Conservation (phyloP, 75 land plant genomes). For the Cunninghamia lanceolata region DNA sequence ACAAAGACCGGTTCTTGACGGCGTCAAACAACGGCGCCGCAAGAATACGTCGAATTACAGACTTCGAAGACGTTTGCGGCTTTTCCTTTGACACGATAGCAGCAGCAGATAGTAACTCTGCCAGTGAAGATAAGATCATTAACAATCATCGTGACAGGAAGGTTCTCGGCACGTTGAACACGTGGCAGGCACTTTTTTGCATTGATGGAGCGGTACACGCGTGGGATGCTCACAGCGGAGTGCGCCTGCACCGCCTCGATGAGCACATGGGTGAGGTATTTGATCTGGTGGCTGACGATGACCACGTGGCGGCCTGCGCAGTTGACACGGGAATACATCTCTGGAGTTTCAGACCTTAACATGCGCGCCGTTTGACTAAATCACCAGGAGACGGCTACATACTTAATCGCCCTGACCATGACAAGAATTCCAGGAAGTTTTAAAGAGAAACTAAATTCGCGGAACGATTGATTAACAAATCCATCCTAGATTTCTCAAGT, state of each 20-base stretch:
- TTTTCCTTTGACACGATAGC: background rate
- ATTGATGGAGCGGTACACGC: slow-evolving; percentile 13
- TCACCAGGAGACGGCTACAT: too few relatives aligned
- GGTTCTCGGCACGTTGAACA: background rate
- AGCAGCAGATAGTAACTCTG: background rate
- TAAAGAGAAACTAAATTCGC: too few relatives aligned
- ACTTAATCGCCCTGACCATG: too few relatives aligned
- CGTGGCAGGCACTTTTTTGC: slow-evolving; percentile 10
- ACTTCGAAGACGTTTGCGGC: background rate
- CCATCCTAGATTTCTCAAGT: too few relatives aligned
- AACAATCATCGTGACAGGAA: background rate
- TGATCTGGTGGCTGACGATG: slow-evolving; percentile 15
- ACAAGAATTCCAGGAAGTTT: too few relatives aligned
- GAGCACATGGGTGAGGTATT: slow-evolving; percentile 9
- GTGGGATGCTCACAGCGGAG: slow-evolving; percentile 12
- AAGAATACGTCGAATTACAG: background rate
- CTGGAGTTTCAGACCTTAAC: slow-evolving; percentile 13
- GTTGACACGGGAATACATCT: slow-evolving; percentile 13
- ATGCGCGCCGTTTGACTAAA: background rate
- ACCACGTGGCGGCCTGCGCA: slow-evolving; percentile 2
- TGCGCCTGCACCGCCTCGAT: slow-evolving; percentile 2
- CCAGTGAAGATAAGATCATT: background rate
- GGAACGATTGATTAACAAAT: too few relatives aligned
- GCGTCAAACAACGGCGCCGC: background rate
- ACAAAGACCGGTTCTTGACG: background rate